Percentiles rank a stretch among this genome's conserved stretches.
phyloP scores from a whole-genome alignment of 306 rosid species.

The Vachellia pachyceras region DNA sequence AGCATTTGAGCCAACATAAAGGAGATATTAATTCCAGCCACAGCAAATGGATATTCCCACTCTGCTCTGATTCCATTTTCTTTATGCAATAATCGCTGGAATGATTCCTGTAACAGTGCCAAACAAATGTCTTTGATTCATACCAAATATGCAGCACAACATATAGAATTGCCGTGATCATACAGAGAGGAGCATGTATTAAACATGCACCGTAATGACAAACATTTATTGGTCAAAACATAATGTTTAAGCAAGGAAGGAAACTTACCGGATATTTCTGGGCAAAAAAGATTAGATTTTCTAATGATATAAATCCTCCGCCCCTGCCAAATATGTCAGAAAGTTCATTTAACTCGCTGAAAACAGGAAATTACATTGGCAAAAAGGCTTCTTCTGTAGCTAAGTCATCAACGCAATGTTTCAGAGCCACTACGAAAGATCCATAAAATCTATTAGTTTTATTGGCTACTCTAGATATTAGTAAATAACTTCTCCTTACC shows the following conservation, averaged over 20 bases:
- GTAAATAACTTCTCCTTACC: slow-evolving; percentile 6
- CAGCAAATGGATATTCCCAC: slow-evolving; percentile 99
- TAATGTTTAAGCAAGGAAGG: slow-evolving; percentile 15
- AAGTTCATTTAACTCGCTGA: slow-evolving; percentile 29
- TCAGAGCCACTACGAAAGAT: background rate
- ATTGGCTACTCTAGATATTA: slow-evolving; percentile 11
- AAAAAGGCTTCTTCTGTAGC: background rate
- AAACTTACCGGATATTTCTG: slow-evolving; percentile 78
- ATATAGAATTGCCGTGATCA: background rate
- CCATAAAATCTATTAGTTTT: slow-evolving; percentile 12
- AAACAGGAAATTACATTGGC: slow-evolving; percentile 3
- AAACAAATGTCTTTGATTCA: slow-evolving; percentile 13
- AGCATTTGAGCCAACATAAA: slow-evolving; percentile 86
- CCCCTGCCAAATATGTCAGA: slow-evolving; percentile 68
- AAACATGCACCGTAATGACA: slow-evolving; percentile 10
- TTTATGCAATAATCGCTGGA: slow-evolving; percentile 76
- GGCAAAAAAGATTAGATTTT: slow-evolving; percentile 91
- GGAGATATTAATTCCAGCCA: slow-evolving; percentile 93
- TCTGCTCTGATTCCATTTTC: slow-evolving; percentile 88
- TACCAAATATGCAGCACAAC: background rate
- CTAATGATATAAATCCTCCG: slow-evolving; percentile 89
- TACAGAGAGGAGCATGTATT: background rate
- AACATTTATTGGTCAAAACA: background rate
- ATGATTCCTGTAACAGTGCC: slow-evolving; percentile 66
- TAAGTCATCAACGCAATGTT: background rate